Evolutionary conservation across 441 rosid genomes (phyloP).

Genomic region (Pelargonium australe): DNA sequence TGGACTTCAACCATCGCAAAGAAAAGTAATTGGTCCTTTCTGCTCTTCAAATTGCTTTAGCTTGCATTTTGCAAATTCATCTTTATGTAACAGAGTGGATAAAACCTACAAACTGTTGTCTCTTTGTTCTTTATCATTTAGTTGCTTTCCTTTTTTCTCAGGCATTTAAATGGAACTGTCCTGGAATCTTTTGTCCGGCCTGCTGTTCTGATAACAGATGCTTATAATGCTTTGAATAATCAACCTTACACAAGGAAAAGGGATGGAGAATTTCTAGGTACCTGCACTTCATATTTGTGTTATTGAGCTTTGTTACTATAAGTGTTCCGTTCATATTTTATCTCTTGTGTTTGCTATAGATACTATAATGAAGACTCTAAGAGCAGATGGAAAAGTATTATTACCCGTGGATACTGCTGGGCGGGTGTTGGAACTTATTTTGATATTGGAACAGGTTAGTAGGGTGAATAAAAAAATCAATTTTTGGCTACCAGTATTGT

Average conservation of each 20-base stretch:
- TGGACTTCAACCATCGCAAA: constrained; percentile 90
- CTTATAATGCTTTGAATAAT: constrained; percentile 75
- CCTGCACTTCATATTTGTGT: constrained; percentile 5
- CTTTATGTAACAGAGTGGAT: constrained; percentile 1
- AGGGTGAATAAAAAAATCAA: not conserved
- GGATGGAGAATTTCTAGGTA: constrained; percentile 82
- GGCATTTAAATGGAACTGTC: constrained; percentile 97
- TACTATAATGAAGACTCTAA: constrained; percentile 62
- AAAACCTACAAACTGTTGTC: constrained; percentile 13
- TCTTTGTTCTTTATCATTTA: not conserved
- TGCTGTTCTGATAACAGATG: constrained; percentile 91
- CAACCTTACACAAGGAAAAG: constrained; percentile 74
- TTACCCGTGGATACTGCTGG: constrained; percentile 91
- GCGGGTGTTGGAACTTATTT: constrained; percentile 79
- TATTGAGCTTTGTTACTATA: constrained; percentile 6
- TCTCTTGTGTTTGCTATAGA: constrained; percentile 24
- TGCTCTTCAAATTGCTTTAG: constrained; percentile 9
- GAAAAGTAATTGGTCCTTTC: constrained; percentile 54
- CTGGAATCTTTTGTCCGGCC: constrained; percentile 85
- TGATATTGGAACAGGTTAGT: constrained; percentile 81
- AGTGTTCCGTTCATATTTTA: not conserved
- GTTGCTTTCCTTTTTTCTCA: constrained; percentile 26
- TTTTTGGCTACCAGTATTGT: constrained; percentile 17
- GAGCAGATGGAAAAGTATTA: constrained; percentile 81
- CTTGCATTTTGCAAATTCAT: constrained; percentile 15